Percentiles rank a stretch among this genome's conserved stretches.
These are phyloP conservation scores for Podila verticillata DNA, from an alignment of 192 early-diverging fungal genomes.

Conservation along the genomic window DNA sequence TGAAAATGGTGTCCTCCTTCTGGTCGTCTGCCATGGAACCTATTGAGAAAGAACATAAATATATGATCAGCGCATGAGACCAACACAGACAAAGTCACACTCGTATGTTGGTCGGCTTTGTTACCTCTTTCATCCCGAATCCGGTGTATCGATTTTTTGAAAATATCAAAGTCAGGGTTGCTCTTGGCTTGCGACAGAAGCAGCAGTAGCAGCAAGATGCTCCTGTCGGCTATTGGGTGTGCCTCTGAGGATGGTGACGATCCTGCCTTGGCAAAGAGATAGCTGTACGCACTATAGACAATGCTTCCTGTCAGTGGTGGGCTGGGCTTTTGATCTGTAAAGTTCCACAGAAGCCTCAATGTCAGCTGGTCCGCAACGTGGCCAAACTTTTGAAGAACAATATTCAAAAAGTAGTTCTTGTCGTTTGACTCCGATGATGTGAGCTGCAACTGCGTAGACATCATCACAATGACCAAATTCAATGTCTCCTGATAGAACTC, in stretches of 20 bases:
- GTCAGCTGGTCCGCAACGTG: slow-evolving; percentile 68
- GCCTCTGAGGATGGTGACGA: slow-evolving; percentile 52
- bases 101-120: neutral
- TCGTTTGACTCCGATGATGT: slow-evolving; percentile 39
- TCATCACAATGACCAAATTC: slow-evolving; percentile 69
- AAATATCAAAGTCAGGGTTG: slow-evolving; percentile 47
- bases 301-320: slow-evolving; percentile 56
- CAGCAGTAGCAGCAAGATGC: slow-evolving; percentile 68
- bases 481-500: slow-evolving; percentile 76
- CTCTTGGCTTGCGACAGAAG: slow-evolving; percentile 56
- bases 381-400: slow-evolving; percentile 70
- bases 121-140: slow-evolving; percentile 61
- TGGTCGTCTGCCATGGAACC: slow-evolving; percentile 47
- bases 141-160: slow-evolving; percentile 44
- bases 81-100: too few relatives aligned
- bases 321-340: slow-evolving; percentile 43
- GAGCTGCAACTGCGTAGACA: slow-evolving; percentile 70
- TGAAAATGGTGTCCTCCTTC: slow-evolving; percentile 36
- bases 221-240: slow-evolving; percentile 70
- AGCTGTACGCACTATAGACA: slow-evolving; percentile 75
- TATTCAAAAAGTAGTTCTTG: slow-evolving; percentile 72
- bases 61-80: neutral
- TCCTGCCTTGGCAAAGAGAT: slow-evolving; percentile 64
- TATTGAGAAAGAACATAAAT: slow-evolving; percentile 3
- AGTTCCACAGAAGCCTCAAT: slow-evolving; percentile 53